Conservation (phyloP, 495 filamentous ascomycete genomes). For the Cryomyces antarcticus region DNA sequence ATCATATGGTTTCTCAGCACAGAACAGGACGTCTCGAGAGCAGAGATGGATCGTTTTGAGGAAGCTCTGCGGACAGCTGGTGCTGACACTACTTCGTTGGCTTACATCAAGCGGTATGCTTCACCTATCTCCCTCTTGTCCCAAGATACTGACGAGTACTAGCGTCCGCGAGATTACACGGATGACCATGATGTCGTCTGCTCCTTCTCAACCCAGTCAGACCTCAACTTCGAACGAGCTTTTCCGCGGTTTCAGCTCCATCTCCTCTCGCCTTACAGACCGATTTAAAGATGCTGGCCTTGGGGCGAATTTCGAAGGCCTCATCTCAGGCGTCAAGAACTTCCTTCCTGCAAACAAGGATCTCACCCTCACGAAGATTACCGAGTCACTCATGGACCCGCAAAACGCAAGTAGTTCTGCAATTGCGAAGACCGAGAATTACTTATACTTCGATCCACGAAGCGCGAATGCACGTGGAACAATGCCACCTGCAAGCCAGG, state of each 20-base stretch:
- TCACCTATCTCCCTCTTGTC: neutral
- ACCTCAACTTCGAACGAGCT: slow-evolving; percentile 48
- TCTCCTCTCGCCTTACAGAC: slow-evolving; percentile 80
- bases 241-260: slow-evolving; percentile 72
- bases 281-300: slow-evolving; percentile 80
- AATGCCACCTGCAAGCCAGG: slow-evolving; percentile 46
- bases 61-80: slow-evolving; percentile 59
- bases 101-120: slow-evolving; percentile 61
- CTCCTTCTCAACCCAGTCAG: slow-evolving; percentile 43
- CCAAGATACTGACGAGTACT: slow-evolving; percentile 13
- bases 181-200: slow-evolving; percentile 96
- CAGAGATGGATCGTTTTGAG: slow-evolving; percentile 74
- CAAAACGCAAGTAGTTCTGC: slow-evolving; percentile 71
- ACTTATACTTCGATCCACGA: slow-evolving; percentile 95
- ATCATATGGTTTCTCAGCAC: slow-evolving; percentile 96
- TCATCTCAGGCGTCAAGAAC: slow-evolving; percentile 97
- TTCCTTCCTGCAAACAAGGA: slow-evolving; percentile 91
- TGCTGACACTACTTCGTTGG: slow-evolving; percentile 50
- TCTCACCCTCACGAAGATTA: slow-evolving; percentile 90
- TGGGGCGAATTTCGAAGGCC: slow-evolving; percentile 76
- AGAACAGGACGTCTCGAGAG: slow-evolving; percentile 64
- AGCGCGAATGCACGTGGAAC: slow-evolving; percentile 81
- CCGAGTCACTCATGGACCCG: slow-evolving; percentile 96
- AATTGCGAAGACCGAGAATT: slow-evolving; percentile 90
- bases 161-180: slow-evolving; percentile 89